These are phyloP conservation scores for Kodamaea hsintzibuensis DNA, from an alignment of 805 yeast species.

Conservation along the genomic window DNA sequence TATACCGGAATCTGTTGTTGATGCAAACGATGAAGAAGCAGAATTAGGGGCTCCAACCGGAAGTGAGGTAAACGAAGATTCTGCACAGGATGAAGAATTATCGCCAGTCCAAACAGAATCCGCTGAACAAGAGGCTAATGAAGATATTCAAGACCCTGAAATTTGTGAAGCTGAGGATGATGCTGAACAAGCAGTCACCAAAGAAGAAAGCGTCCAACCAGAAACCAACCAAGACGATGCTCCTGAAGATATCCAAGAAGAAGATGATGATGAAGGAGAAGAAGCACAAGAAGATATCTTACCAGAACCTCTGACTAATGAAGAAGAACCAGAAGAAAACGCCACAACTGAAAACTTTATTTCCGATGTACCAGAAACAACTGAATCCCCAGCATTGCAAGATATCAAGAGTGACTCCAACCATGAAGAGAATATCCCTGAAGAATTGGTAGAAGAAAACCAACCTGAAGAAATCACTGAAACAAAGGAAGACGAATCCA, in stretches of 20 bases:
- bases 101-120: constrained; percentile 9
- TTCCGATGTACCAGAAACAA: neutral
- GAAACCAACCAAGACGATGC: too few relatives aligned
- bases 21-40: constrained; percentile 5
- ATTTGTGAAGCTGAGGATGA: neutral
- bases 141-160: neutral
- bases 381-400: neutral
- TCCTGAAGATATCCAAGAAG: neutral
- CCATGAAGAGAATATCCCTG: neutral
- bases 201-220: neutral
- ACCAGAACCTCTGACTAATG: neutral
- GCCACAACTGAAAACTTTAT: neutral
- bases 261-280: neutral
- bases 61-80: constrained; percentile 1
- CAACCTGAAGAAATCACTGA: neutral
- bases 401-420: neutral
- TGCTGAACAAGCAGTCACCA: neutral
- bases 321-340: neutral
- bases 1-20: neutral
- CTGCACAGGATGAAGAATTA: constrained; percentile 10
- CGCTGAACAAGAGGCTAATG: constrained; percentile 13
- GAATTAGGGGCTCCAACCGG: neutral
- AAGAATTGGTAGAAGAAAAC: neutral
- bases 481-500: too few relatives aligned
- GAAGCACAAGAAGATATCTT: neutral